These are phyloP conservation scores for Ophiocordyceps camponoti-leonardi DNA, from an alignment of 2,329 filamentous ascomycete genomes.

Conservation along the genomic window DNA sequence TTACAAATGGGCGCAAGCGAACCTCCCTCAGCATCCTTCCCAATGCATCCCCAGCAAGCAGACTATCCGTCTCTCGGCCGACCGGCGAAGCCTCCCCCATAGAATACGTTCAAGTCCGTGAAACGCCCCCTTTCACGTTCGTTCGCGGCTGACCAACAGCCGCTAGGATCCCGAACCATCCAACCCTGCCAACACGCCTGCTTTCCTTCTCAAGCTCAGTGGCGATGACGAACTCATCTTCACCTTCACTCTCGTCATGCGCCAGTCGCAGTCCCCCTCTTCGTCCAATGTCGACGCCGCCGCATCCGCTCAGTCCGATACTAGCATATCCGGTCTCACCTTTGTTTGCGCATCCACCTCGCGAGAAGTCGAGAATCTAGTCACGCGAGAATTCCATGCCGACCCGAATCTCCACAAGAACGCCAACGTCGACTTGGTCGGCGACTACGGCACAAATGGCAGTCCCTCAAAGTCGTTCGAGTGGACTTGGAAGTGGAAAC, in stretches of 20 bases:
- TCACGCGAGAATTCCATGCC: slow-evolving; percentile 90
- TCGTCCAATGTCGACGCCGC: slow-evolving; percentile 42
- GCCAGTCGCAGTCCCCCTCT: slow-evolving; percentile 74
- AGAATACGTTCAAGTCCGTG: slow-evolving; percentile 77
- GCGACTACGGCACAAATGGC: slow-evolving; percentile 76
- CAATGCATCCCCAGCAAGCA: slow-evolving; percentile 73
- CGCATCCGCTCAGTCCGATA: slow-evolving; percentile 39
- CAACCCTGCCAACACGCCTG: slow-evolving; percentile 32
- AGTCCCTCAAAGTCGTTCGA: slow-evolving; percentile 72
- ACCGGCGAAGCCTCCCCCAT: slow-evolving; percentile 57
- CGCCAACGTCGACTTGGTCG: slow-evolving; percentile 86
- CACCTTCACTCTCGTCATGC: slow-evolving; percentile 66
- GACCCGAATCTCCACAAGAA: slow-evolving; percentile 97
- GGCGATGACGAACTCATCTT: slow-evolving; percentile 90
- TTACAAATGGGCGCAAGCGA: slow-evolving; percentile 66
- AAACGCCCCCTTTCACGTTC: not conserved
- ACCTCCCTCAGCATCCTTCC: slow-evolving; percentile 62
- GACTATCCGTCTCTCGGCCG: slow-evolving; percentile 57
- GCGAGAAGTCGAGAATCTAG: slow-evolving; percentile 80
- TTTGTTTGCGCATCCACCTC: slow-evolving; percentile 78
- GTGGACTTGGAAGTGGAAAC: slow-evolving; percentile 95
- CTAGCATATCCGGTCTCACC: slow-evolving; percentile 72
- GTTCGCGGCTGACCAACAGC: slow-evolving; percentile 4
- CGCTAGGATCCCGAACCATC: slow-evolving; percentile 58
- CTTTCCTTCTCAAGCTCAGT: slow-evolving; percentile 69